These are phyloP conservation scores for Coniella lustricola DNA, from an alignment of 2,329 filamentous ascomycete genomes.

Conservation along the genomic window DNA sequence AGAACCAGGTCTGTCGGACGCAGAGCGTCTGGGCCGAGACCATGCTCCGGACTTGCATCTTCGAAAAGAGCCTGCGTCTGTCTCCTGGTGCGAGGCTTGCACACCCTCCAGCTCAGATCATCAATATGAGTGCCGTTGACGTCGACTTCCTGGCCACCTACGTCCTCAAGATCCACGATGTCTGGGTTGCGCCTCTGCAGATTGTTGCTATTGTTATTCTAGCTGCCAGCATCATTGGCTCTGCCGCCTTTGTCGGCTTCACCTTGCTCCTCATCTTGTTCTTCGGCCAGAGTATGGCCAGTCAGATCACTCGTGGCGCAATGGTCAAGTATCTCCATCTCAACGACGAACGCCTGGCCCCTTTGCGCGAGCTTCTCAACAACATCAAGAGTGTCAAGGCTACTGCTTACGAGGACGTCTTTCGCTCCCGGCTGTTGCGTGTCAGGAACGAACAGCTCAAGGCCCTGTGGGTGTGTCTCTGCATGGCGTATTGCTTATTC, in stretches of 20 bases:
- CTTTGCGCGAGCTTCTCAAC: conserved; percentile 4
- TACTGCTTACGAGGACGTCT: neutral
- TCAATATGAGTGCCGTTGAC: conserved; percentile 8
- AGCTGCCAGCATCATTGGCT: neutral
- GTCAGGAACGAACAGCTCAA: conserved; percentile 2
- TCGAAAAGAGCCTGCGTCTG: conserved; percentile 3
- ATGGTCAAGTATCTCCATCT: conserved; percentile 1
- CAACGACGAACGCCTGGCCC: conserved; percentile 1
- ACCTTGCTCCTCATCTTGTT: neutral
- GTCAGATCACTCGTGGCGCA: neutral
- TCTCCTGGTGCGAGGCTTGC: neutral
- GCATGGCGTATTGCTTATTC: neutral
- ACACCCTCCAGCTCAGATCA: conserved; percentile 1
- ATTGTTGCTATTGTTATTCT: neutral
- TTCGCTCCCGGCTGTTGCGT: neutral
- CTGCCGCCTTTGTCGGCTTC: conserved; percentile 2
- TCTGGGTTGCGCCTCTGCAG: conserved; percentile 3
- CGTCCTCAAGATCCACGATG: conserved; percentile 3
- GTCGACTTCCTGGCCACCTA: conserved; percentile 3
- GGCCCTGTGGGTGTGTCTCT: conserved; percentile 2
- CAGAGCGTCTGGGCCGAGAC: neutral
- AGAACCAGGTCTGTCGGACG: conserved; percentile 1
- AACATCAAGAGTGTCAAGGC: conserved; percentile 8
- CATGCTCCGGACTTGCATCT: conserved; percentile 4
- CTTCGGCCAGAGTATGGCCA: conserved; percentile 3